Evolutionary conservation across 495 filamentous ascomycete species (phyloP), one percentile per base, ranked within the genome.

Genomic region (Aspergillus homomorphus): DNA sequence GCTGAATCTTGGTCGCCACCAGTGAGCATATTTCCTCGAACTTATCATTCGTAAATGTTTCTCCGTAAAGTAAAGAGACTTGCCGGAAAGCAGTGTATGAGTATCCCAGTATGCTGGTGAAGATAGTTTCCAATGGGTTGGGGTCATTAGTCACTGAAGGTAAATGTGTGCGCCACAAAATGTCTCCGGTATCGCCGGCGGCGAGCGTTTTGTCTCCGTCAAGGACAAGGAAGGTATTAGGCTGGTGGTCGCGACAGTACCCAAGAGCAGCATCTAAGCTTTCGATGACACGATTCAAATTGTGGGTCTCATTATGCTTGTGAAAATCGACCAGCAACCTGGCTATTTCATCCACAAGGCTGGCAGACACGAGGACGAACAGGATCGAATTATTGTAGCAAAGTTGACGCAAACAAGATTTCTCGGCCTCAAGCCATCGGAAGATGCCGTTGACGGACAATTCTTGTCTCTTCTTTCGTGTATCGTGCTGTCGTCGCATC

Each of bases 161-260:
- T 51, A 46, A 10, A 43, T 67, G 43, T 48, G 77, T 46, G 3
- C 26, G 26, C 80, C 81, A 87, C 67, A 83, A 87, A 54, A 82
- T 43, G 4, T 26, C 60, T 18, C 84, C 82, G 14, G 82, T 80
- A 59, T 89, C 85, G 45, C 76, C 54, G 19, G 77, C 60, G 48
- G 78, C 68, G 57, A 89, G 66, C 0, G 84, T 87, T 57, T 66
- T 82, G 60, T 88, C 84, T 4, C 67, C 84, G 60, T 88, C 86
- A 26, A 88, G 56, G 1, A 84, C 76, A 51, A 87, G 56, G 44
- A 83, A 64, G 1, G 74, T 83, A 56, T 79, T 57, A 28, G 26
- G 26, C 41, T 74, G 56, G 9, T 71, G 41, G 20, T 56, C 56
- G 15, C 59, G 20, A 8, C 26, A 14, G n/a, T 51, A 20, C 9